Base-by-base conservation (phyloP, 2,329 filamentous ascomycete genomes). In the Hyphodiscus sp. region DNA sequence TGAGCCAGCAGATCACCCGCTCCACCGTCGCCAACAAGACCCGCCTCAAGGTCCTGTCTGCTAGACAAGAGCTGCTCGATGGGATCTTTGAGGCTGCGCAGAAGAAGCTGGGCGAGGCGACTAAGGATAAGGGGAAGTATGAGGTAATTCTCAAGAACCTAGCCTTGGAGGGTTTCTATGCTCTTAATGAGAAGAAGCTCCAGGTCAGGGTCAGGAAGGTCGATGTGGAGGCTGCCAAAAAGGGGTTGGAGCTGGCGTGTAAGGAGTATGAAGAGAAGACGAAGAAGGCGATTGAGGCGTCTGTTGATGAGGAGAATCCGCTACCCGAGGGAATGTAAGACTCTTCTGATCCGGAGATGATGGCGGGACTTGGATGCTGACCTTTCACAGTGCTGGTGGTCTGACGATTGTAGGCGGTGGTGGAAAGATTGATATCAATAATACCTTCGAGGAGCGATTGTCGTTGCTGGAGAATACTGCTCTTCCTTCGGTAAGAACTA, bases 371-470 rank as follows among this genome's bases (percentile, higher is more conserved):
- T 58, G 52, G 56, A 45, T 46, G 38, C 9, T 26, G 11, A 26
- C 8, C 3, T 26, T 26, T 26, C 23, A 26, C 30, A 97, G 94
- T 66, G 80, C 91, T 56, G 94, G 94, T 56, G 94, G 94, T 65
- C 79, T 95, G 54, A 71, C 81, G 54, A 83, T 99, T 61, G 74
- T 95, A 52, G 90, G 91, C 60, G 86, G 87, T 62, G 79, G 79
- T 61, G 94, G 94, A 70, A 96, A 92, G 80, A 97, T 99, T 70
- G 91, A 96, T 67, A 92, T 99, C 72, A 91, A 96, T 81, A 97
- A 99, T 78, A 97, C 94, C 52, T 88, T 97, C 63, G 94, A 97
- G 70, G 88, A 95, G 69, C 85, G 94, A 62, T 78, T 99, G 72
- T 82, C 81, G 67, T 78, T 97, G 57, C 82, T 97, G 61, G 87